Base-by-base conservation (phyloP, 371 early-diverging fungal genomes). In the Zychaea mexicana region DNA sequence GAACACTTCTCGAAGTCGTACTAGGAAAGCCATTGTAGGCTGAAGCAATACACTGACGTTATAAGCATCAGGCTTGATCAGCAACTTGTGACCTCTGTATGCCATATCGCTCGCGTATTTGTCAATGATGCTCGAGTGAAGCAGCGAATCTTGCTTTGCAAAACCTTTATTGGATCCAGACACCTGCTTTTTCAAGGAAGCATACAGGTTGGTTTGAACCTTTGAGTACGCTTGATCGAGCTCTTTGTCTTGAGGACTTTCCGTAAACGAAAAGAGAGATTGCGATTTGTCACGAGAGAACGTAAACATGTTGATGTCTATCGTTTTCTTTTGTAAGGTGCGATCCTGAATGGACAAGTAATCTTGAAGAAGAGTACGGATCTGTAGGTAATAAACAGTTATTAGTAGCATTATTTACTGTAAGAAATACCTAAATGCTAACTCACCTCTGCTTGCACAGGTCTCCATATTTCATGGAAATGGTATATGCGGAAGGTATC, bases 1-100 rank as follows among this genome's bases (percentile, higher is more conserved):
- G 46, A 86, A 71, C 2, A 85, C 77, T 24, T 73, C 70, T 65
- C 87, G 89, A 56, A 90, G 64, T 21, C 82, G 77, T 17, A 82
- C 71, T 2, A 88, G 74, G 61, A 91, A 92, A 0, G 72, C 77
- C 75, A 84, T 77, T 3, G 91, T 92, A 0, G 91, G 91, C 27
- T 84, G 85, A 54, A 88, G 82, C 27, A 88, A 76, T 12, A 90
- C 83, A 46, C 91, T 82, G 2, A 93, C 87, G 62, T 92, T 90
- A 61, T 86, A 85, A 17, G 90, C 81, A 69, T 90, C 89, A 0
- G 94, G 90, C 17, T 69, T 74, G 22, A 90, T 82, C 12, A 92
- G 68, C 15, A 92, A 71, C n/a, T 83, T 83, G 61, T 92, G 91
- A 1, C 90, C 88, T 33, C 86, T 79, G 3, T 87, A 81, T 0